Evolutionary conservation across 2,329 filamentous ascomycete species (phyloP).

Genomic region (Neopestalotiopsis clavispora): DNA sequence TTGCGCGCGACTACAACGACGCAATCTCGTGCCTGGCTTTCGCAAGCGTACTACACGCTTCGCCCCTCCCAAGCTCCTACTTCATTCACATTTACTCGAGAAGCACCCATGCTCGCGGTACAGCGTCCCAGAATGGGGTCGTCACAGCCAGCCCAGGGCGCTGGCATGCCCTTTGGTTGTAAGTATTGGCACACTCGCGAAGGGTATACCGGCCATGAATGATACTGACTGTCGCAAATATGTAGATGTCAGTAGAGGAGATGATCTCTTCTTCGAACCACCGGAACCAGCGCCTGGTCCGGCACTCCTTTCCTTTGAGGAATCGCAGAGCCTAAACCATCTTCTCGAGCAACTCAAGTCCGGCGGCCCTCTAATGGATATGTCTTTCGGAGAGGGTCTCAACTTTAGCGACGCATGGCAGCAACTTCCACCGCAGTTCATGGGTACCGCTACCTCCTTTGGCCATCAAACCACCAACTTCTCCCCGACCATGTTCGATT

Average conservation of each 20-base stretch:
- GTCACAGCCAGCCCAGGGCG: constrained; percentile 59
- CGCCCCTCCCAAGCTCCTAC: not conserved
- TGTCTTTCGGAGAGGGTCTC: constrained; percentile 56
- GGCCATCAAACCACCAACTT: constrained; percentile 53
- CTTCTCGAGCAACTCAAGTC: constrained; percentile 62
- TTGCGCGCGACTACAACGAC: constrained; percentile 5
- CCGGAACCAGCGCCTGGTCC: constrained; percentile 69
- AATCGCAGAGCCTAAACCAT: constrained; percentile 60
- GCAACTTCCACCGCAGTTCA: constrained; percentile 67
- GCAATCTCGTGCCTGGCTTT: not conserved
- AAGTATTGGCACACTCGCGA: constrained; percentile 35
- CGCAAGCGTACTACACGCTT: constrained; percentile 6
- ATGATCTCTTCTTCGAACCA: constrained; percentile 47
- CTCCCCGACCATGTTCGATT: constrained; percentile 29
- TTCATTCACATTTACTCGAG: constrained; percentile 18
- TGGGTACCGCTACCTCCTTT: constrained; percentile 69
- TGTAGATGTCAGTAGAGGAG: constrained; percentile 19
- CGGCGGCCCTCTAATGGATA: constrained; percentile 50
- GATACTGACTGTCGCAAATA: not conserved
- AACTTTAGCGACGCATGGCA: constrained; percentile 58
- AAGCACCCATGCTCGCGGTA: constrained; percentile 61
- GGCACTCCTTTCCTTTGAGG: constrained; percentile 67
- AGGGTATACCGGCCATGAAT: not conserved
- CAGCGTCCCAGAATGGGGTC: constrained; percentile 64
- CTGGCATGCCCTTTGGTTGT: constrained; percentile 70